Evolutionary conservation across 208 protist genomes (phyloP).

Genomic region (Crithidia brevicula): DNA sequence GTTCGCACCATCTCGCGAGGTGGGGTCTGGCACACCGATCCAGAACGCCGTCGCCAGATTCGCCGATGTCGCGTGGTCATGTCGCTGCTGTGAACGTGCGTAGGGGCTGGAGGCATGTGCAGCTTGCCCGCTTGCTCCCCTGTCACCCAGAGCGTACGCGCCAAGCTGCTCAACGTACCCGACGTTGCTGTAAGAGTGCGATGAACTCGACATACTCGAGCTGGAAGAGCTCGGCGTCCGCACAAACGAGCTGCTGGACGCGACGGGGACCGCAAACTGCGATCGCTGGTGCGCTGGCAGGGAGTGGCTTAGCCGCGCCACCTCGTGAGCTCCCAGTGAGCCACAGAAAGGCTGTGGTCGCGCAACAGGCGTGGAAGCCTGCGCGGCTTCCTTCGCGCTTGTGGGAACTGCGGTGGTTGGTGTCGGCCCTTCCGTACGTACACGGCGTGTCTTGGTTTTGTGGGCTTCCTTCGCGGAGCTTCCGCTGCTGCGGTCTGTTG

Average conservation of each 20-base stretch:
- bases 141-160: neutral
- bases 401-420: neutral
- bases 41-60: conserved; percentile 11
- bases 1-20: conserved; percentile 5
- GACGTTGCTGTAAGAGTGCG: conserved; percentile 17
- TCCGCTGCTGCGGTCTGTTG: neutral
- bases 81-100: neutral
- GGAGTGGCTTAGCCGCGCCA: neutral
- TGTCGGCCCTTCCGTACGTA: neutral
- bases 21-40: conserved; percentile 13
- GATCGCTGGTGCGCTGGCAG: conserved; percentile 9
- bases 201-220: conserved; percentile 5
- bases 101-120: neutral
- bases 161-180: conserved; percentile 6
- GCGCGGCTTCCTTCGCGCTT: neutral
- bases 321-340: neutral
- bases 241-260: conserved; percentile 3
- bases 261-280: conserved; percentile 13
- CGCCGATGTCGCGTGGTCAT: neutral
- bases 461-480: neutral
- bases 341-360: neutral
- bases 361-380: neutral
- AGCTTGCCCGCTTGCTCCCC: neutral
- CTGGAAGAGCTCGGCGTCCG: conserved; percentile 6
- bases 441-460: neutral